Conservation (phyloP, 805 yeast genomes). For the Candida namnaoensis region DNA sequence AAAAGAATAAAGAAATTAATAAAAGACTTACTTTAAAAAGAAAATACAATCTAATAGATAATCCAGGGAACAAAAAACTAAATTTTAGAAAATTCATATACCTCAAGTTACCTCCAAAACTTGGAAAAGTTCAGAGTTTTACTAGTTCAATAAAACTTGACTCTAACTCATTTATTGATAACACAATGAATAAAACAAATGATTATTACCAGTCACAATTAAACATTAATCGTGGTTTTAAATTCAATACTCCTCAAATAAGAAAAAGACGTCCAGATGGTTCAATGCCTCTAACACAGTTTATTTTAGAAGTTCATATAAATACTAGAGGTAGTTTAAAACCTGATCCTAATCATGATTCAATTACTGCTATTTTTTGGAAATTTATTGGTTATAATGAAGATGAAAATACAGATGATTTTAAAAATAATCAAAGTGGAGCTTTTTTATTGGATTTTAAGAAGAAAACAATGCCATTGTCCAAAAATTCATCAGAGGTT, state of each 20-base stretch:
- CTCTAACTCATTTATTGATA: no score
- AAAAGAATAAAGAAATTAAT: no score
- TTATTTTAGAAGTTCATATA: slow-evolving; percentile 63
- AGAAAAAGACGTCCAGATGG: slow-evolving; percentile 28
- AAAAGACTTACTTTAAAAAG: no score
- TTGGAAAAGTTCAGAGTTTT: no score
- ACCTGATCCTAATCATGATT: slow-evolving; percentile 65
- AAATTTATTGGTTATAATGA: slow-evolving; percentile 35
- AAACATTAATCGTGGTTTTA: slow-evolving; percentile 32
- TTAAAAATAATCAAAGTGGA: slow-evolving; percentile 29
- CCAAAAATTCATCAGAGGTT: not conserved
- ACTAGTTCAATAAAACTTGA: no score
- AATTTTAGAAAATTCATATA: no score
- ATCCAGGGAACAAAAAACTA: no score
- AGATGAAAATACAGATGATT: slow-evolving; percentile 12
- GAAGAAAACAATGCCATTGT: slow-evolving; percentile 1
- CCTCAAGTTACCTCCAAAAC: no score
- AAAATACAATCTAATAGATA: no score
- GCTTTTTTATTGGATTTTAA: slow-evolving; percentile 19
- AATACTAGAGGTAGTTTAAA: slow-evolving; percentile 35
- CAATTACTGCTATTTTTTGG: slow-evolving; percentile 57
- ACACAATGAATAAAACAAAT: slow-evolving; percentile 1
- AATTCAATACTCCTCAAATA: slow-evolving; percentile 25
- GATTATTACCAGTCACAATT: slow-evolving; percentile 37
- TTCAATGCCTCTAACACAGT: slow-evolving; percentile 41